Evolutionary conservation across 2,329 filamentous ascomycete species (phyloP).

Genomic region (Nemania sp.): DNA sequence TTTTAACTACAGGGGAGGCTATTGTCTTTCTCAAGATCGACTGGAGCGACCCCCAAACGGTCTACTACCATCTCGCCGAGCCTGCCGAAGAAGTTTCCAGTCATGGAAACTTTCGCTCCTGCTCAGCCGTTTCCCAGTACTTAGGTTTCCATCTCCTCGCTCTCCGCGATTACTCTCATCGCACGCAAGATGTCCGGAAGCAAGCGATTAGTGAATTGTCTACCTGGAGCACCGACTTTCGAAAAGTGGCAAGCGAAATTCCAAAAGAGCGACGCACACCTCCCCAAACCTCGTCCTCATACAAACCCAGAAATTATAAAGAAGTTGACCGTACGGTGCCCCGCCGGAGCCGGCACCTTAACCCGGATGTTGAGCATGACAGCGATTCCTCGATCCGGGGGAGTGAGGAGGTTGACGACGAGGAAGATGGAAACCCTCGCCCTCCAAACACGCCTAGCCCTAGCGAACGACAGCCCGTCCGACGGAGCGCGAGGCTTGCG

Average conservation of each 20-base stretch:
- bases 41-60: conserved; percentile 44
- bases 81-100: conserved; percentile 45
- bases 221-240: conserved; percentile 42
- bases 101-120: conserved; percentile 40
- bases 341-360: conserved; percentile 18
- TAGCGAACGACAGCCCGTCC: conserved; percentile 12
- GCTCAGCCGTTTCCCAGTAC: conserved; percentile 49
- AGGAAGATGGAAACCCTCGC: conserved; percentile 4
- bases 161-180: conserved; percentile 36
- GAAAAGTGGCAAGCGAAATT: conserved; percentile 50
- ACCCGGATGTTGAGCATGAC: conserved; percentile 8
- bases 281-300: conserved; percentile 44
- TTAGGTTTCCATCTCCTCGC: conserved; percentile 50
- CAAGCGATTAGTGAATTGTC: conserved; percentile 36
- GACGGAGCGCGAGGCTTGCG: conserved; percentile 25
- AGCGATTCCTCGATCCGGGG: conserved; percentile 8
- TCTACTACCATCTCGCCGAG: conserved; percentile 52
- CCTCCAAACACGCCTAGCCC: conserved; percentile 18
- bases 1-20: conserved; percentile 57
- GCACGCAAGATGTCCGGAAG: conserved; percentile 21
- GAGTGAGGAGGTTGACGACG: conserved; percentile 10
- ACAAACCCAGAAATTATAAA: conserved; percentile 6
- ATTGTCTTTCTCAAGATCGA: conserved; percentile 58
- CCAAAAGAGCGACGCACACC: conserved; percentile 53
- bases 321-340: conserved; percentile 22